Base-by-base conservation (phyloP, 768 basidiomycete species). In the Tylopilus sp. region DNA sequence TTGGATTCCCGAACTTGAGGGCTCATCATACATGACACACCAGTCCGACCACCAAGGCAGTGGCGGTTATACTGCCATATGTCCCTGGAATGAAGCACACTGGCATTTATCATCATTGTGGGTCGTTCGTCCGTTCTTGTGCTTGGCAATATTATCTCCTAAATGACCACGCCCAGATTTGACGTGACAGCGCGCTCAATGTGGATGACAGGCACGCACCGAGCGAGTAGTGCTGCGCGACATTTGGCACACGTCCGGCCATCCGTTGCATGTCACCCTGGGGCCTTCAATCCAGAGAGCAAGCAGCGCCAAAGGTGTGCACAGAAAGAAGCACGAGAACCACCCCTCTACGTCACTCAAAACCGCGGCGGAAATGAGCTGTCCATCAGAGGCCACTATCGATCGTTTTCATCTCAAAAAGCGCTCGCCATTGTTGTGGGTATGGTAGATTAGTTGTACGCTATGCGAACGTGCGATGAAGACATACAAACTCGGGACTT, bases 401-500 rank as follows among this genome's bases (percentile, higher is more conserved):
- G 48, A 56, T 51, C 53, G 46, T 41, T 54, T 60, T 49, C 45
- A 42, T 26, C 33, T 44, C 20, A 31, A 36, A 47, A 50, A 25
- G 35, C 26, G 31, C 50, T 50, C 33, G 41, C 55, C 65, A 56
- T 50, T 50, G 26, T 58, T 43, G 44, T 51, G 47, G n/a, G 46
- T n/a, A 53, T 49, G 48, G 23, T 44, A 46, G 48, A 47, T 33
- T 40, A 44, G 50, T n/a, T 31, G 51, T 61, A 52, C 54, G 55
- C 52, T 51, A 57, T 22, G 30, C 57, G 55, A 65, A 67, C 62
- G 59, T 61, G 65, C 55, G 62, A 67, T 59, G 47, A 39, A 51
- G 35, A 56, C 52, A 51, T 55, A 44, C 53, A 58, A 53, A 50
- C 47, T 52, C 20, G 23, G 54, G 49, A 17, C 43, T 65, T 65